A percentile compares a stretch with the other conserved stretches of the same genome.
Evolutionary conservation across 2,329 filamentous ascomycete species (phyloP).

Genomic region (Dothistroma septosporum): DNA sequence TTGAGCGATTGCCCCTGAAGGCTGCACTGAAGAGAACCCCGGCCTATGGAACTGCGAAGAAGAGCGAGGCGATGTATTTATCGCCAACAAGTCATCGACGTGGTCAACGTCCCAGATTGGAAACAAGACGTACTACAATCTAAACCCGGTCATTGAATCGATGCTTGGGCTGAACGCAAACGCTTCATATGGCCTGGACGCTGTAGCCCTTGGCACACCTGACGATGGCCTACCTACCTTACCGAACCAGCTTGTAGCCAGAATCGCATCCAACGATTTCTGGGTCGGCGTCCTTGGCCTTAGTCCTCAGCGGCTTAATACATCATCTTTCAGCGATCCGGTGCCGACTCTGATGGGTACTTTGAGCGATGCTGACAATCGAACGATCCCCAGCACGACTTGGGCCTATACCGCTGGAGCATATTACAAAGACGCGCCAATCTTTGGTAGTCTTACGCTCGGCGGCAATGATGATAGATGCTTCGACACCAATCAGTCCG

Average conservation of each 20-base stretch:
- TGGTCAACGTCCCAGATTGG: slow-evolving; percentile 35
- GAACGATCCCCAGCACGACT: slow-evolving; percentile 11
- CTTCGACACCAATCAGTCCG: slow-evolving; percentile 36
- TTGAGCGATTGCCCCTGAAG: slow-evolving; percentile 27
- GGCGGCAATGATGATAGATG: slow-evolving; percentile 42
- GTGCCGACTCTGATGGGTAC: slow-evolving; percentile 21
- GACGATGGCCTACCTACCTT: slow-evolving; percentile 26
- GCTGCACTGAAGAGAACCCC: slow-evolving; percentile 25
- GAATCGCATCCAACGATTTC: slow-evolving; percentile 24
- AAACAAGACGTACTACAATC: slow-evolving; percentile 33
- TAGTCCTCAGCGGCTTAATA: slow-evolving; percentile 22
- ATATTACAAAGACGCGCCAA: slow-evolving; percentile 23
- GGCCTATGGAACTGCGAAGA: slow-evolving; percentile 20
- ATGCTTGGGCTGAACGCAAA: slow-evolving; percentile 24
- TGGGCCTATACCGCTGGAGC: slow-evolving; percentile 32
- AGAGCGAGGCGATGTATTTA: slow-evolving; percentile 31
- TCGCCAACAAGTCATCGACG: slow-evolving; percentile 34
- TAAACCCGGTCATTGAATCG: slow-evolving; percentile 23
- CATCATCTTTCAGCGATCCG: slow-evolving; percentile 16
- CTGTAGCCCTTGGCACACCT: slow-evolving; percentile 25
- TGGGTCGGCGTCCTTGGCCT: slow-evolving; percentile 37
- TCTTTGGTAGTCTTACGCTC: slow-evolving; percentile 33
- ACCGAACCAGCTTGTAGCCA: slow-evolving; percentile 32
- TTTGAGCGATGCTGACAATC: slow-evolving; percentile 8
- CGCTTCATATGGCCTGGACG: slow-evolving; percentile 38